Evolutionary conservation across 1,284 basidiomycete species (phyloP).

Genomic region (Prillingera fragicola): DNA sequence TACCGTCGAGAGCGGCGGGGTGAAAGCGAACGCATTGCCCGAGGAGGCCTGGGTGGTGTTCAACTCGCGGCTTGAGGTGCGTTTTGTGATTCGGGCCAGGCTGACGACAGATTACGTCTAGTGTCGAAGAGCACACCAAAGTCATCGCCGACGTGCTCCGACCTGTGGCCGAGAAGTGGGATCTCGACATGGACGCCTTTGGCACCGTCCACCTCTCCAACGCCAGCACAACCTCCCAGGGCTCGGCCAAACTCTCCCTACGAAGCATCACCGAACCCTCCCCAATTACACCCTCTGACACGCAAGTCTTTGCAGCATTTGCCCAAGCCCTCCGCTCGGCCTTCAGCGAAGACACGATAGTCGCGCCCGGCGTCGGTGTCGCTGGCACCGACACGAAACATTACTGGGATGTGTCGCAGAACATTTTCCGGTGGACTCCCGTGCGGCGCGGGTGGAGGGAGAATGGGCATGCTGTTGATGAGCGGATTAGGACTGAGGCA

Average conservation of each 20-base stretch:
- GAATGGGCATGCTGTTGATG: conserved; percentile 11
- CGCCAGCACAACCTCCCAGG: no score
- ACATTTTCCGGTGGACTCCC: conserved; percentile 13
- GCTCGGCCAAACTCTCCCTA: background rate
- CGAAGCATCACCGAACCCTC: background rate
- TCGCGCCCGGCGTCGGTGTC: conserved; percentile 1
- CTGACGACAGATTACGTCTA: conserved; percentile 3
- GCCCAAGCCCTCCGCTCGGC: conserved; percentile 8
- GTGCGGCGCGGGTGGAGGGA: conserved; percentile 9
- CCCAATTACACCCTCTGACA: background rate
- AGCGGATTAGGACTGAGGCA: conserved; percentile 8
- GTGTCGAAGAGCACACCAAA: background rate
- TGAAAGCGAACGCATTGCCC: conserved; percentile 11
- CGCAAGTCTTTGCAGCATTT: background rate
- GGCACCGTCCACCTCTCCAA: background rate
- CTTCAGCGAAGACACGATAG: conserved; percentile 7
- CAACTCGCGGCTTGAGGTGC: conserved; percentile 13
- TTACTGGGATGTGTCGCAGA: conserved; percentile 7
- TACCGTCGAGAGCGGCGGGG: conserved; percentile 2
- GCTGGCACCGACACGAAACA: conserved; percentile 8
- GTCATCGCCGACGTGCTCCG: conserved; percentile 3
- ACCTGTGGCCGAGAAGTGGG: conserved; percentile 2
- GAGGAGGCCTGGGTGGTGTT: conserved; percentile 4
- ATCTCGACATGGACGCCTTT: background rate
- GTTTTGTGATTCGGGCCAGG: background rate